A percentile compares a stretch with the other conserved stretches of the same genome.
phyloP scores from a whole-genome alignment of 2,329 filamentous ascomycete species.

The Fusarium oligoseptatum region DNA sequence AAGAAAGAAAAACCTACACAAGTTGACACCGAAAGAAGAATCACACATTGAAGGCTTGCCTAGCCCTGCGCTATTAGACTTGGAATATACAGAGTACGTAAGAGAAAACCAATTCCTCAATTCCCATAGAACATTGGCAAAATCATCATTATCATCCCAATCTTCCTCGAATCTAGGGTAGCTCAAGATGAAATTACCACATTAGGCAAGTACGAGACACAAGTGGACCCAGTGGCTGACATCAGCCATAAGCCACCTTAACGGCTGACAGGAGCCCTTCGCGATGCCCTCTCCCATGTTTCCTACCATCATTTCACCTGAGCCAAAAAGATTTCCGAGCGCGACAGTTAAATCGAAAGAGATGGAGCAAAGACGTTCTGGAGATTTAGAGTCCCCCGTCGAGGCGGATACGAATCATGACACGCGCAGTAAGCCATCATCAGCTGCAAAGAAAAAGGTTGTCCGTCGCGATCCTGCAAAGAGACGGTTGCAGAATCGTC shows the following conservation, averaged over 20 bases:
- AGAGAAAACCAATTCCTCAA: background rate
- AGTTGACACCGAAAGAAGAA: background rate
- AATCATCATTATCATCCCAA: background rate
- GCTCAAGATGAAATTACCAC: background rate
- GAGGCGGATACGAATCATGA: background rate
- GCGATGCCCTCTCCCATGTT: conserved; percentile 1
- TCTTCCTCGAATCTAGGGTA: background rate
- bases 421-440: conserved; percentile 4
- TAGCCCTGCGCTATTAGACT: background rate
- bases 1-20: background rate
- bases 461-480: conserved; percentile 44
- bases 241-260: conserved; percentile 38
- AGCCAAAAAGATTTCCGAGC: background rate
- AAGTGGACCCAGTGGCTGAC: conserved; percentile 40
- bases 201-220: conserved; percentile 7
- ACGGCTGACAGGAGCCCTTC: conserved; percentile 31
- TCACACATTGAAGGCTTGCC: background rate
- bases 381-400: background rate
- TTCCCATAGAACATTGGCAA: too few species aligned
- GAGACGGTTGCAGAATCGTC: conserved; percentile 45
- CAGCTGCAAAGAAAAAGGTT: conserved; percentile 24
- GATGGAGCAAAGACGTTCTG: conserved; percentile 28
- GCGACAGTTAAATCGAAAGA: background rate
- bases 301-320: conserved; percentile 1
- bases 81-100: background rate